phyloP scores from a whole-genome alignment of 1,139 yeast species.

The Magnusiomyces ingens region DNA sequence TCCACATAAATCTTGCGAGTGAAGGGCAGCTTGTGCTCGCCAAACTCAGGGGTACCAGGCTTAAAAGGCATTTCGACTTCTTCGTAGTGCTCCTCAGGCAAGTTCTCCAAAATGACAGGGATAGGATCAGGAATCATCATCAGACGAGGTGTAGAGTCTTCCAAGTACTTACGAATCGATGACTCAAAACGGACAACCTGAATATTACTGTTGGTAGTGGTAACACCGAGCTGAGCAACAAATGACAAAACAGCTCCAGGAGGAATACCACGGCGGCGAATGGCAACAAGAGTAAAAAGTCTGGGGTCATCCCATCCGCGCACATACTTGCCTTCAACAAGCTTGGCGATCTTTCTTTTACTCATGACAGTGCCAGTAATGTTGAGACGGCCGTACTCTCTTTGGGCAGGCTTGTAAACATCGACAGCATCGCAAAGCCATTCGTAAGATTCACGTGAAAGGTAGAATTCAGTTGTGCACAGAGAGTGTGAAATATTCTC shows the following conservation, averaged over 20 bases:
- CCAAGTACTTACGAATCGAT: slow-evolving; percentile 80
- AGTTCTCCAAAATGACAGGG: slow-evolving; percentile 73
- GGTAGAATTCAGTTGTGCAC: slow-evolving; percentile 90
- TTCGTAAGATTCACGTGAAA: slow-evolving; percentile 91
- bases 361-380: slow-evolving; percentile 91
- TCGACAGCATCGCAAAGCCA: slow-evolving; percentile 96
- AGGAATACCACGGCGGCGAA: slow-evolving; percentile 96
- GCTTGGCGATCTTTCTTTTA: slow-evolving; percentile 89
- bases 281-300: slow-evolving; percentile 86
- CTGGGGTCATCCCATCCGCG: slow-evolving; percentile 99
- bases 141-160: slow-evolving; percentile 86
- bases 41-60: slow-evolving; percentile 70
- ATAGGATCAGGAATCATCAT: slow-evolving; percentile 91
- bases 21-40: slow-evolving; percentile 71
- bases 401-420: slow-evolving; percentile 96
- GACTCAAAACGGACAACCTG: slow-evolving; percentile 86
- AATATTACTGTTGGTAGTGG: slow-evolving; percentile 86
- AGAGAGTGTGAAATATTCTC: slow-evolving; percentile 93
- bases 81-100: slow-evolving; percentile 68
- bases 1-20: slow-evolving; percentile 76
- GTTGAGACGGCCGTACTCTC: slow-evolving; percentile 95
- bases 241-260: slow-evolving; percentile 97
- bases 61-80: slow-evolving; percentile 76
- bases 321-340: slow-evolving; percentile 74
- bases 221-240: slow-evolving; percentile 92